Percentiles rank a stretch among this genome's conserved stretches.
These are phyloP conservation scores for Scytalidium lignicola DNA, from an alignment of 2,329 filamentous ascomycete species.

Conservation along the genomic window DNA sequence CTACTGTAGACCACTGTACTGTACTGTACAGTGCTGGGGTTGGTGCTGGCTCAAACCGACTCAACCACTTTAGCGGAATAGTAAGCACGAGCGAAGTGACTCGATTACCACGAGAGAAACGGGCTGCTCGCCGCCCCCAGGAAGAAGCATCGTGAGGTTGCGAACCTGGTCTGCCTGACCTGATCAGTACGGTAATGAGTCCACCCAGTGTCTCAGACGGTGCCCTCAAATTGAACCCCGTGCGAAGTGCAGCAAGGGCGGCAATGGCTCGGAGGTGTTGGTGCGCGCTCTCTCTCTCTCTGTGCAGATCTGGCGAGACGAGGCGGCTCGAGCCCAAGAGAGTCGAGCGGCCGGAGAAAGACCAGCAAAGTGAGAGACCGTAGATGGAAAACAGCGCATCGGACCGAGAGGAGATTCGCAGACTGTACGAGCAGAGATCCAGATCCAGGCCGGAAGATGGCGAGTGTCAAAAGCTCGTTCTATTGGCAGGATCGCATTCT, in stretches of 20 bases:
- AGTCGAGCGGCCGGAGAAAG: background rate
- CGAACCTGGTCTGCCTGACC: background rate
- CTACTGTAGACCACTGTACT: no score
- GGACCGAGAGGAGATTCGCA: no score
- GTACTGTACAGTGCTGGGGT: no score
- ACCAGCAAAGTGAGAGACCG: no score
- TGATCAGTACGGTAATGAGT: background rate
- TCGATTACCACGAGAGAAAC: no score
- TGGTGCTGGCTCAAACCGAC: no score
- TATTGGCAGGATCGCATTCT: background rate
- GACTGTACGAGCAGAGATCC: background rate
- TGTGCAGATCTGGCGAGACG: background rate
- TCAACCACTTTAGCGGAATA: no score
- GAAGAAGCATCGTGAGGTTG: no score
- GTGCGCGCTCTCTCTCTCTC: background rate
- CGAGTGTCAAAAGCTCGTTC: background rate
- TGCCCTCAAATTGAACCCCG: background rate
- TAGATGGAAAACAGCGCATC: no score
- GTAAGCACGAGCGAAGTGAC: no score
- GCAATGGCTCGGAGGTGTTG: background rate
- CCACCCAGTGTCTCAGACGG: background rate
- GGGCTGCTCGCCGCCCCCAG: no score
- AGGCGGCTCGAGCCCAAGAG: background rate
- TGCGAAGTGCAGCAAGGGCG: background rate
- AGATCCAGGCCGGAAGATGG: background rate